These are phyloP conservation scores for Rhizopus arrhizus DNA, from an alignment of 371 early-diverging fungal genomes.

Conservation along the genomic window DNA sequence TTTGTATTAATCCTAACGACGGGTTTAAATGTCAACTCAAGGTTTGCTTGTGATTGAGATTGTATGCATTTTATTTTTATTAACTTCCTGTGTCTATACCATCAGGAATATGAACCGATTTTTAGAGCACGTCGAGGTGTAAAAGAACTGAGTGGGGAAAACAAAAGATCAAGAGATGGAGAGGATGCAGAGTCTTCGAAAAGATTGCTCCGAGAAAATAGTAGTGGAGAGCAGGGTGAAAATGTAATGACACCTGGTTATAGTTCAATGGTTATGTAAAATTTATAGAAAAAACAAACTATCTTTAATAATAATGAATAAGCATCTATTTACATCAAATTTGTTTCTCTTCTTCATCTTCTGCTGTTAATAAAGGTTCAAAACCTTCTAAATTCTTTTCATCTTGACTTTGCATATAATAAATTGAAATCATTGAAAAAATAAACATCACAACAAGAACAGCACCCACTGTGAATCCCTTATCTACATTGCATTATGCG, in stretches of 20 bases:
- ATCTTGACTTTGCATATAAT: constrained; percentile 17
- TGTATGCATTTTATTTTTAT: background rate
- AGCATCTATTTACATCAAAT: background rate
- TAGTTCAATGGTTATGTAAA: constrained; percentile 6
- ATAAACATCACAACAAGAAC: constrained; percentile 26
- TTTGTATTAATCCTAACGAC: constrained; percentile 86
- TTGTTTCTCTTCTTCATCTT: constrained; percentile 5
- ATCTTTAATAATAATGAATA: background rate
- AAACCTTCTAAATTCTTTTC: constrained; percentile 11
- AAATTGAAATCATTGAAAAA: constrained; percentile 16
- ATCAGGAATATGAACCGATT: constrained; percentile 80
- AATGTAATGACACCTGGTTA: constrained; percentile 9
- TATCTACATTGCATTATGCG: constrained; percentile 18
- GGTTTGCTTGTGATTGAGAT: constrained; percentile 42
- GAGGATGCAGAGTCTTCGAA: constrained; percentile 38
- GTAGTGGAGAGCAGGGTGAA: constrained; percentile 11
- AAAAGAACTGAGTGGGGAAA: constrained; percentile 36
- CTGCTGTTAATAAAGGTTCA: constrained; percentile 15
- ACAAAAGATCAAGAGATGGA: constrained; percentile 57
- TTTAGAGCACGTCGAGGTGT: constrained; percentile 61
- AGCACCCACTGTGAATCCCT: constrained; percentile 30
- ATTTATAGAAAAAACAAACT: background rate
- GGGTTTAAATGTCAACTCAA: constrained; percentile 79
- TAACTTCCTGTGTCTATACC: background rate
- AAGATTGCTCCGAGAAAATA: constrained; percentile 17